Evolutionary conservation across 2,329 filamentous ascomycete species (phyloP).

Genomic region (Zymoseptoria crescenta): DNA sequence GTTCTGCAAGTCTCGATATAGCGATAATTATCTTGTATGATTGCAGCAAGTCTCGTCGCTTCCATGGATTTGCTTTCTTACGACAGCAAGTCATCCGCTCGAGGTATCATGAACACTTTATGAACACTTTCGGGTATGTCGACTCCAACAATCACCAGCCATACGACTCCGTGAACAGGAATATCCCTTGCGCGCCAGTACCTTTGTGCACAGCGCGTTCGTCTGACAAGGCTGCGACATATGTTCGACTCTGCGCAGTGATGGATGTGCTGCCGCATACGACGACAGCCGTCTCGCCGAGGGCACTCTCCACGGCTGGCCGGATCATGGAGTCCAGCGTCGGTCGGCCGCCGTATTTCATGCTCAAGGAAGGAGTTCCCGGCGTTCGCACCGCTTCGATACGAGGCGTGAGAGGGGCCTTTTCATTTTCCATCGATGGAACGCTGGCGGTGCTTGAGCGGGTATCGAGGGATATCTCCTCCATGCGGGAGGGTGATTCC

Average conservation of each 20-base stretch:
- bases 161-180: slow-evolving; percentile 53
- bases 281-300: slow-evolving; percentile 55
- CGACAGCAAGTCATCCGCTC: no score
- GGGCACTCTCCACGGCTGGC: slow-evolving; percentile 49
- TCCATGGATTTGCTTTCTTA: neutral
- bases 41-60: neutral
- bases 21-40: neutral
- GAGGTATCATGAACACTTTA: no score
- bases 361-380: slow-evolving; percentile 18
- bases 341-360: slow-evolving; percentile 44
- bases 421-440: slow-evolving; percentile 18
- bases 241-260: slow-evolving; percentile 47
- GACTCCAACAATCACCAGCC: slow-evolving; percentile 30
- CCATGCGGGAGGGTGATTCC: slow-evolving; percentile 18
- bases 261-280: slow-evolving; percentile 53
- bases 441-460: slow-evolving; percentile 29
- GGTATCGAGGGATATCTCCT: slow-evolving; percentile 10
- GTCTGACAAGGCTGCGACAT: slow-evolving; percentile 51
- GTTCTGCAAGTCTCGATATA: neutral
- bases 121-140: neutral
- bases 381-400: neutral
- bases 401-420: slow-evolving; percentile 10
- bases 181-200: slow-evolving; percentile 57
- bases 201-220: slow-evolving; percentile 61
- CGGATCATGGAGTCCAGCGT: slow-evolving; percentile 45